Evolutionary conservation across 2,329 filamentous ascomycete species (phyloP).

Genomic region (Aspergillus fumigatiaffinis): DNA sequence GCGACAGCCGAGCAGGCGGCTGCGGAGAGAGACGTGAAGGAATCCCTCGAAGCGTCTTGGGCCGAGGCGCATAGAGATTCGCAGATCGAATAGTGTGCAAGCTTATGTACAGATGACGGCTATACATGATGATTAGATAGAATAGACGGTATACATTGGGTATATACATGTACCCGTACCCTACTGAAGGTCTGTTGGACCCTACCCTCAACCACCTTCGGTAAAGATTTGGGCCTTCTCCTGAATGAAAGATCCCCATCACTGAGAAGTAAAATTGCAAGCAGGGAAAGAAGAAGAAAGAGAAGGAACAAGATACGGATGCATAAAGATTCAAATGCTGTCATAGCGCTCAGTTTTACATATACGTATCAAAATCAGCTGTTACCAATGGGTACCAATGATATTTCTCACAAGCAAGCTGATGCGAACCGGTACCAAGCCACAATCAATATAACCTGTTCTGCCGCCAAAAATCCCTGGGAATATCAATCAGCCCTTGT

Average conservation of each 20-base stretch:
- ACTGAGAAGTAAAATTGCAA: not conserved
- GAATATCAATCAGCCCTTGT: not conserved
- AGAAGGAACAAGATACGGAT: not conserved
- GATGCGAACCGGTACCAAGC: not conserved
- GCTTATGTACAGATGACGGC: not conserved
- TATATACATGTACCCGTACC: not conserved
- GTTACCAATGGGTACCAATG: not conserved
- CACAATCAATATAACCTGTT: slow-evolving; percentile 22
- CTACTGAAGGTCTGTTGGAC: not conserved
- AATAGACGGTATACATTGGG: not conserved
- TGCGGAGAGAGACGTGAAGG: slow-evolving; percentile 26
- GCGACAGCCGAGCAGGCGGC: slow-evolving; percentile 29
- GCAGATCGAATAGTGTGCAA: not conserved
- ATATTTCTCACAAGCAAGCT: not conserved
- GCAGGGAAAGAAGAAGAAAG: not conserved
- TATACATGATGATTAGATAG: not conserved
- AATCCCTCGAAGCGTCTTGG: slow-evolving; percentile 18
- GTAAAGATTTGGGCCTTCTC: not conserved
- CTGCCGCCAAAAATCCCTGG: slow-evolving; percentile 18
- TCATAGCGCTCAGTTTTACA: not conserved
- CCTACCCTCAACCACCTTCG: not conserved
- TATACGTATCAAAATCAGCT: not conserved
- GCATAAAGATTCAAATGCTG: not conserved
- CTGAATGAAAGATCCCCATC: not conserved
- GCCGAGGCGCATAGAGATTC: slow-evolving; percentile 7